Evolutionary conservation across 1,139 yeast species (phyloP).

Genomic region (Geotrichum reessii): DNA sequence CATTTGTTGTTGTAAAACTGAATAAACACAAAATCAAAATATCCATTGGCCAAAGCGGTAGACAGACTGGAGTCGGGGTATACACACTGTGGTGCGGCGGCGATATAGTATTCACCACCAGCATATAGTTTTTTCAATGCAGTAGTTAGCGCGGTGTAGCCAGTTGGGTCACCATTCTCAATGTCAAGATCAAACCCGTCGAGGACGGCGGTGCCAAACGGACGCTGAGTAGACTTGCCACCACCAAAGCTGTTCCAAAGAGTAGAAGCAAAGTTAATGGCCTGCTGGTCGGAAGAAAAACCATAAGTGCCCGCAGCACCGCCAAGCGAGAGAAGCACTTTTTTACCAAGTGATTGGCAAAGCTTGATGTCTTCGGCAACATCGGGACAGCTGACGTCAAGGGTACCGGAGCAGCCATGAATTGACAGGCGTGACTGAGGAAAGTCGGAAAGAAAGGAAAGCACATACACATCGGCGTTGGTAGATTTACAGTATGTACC

Average conservation of each 20-base stretch:
- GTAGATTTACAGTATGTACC: constrained; percentile 62
- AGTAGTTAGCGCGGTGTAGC: constrained; percentile 48
- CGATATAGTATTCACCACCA: constrained; percentile 52
- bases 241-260: constrained; percentile 84
- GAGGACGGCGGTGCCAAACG: constrained; percentile 60
- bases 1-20: constrained; percentile 94
- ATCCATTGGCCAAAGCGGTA: constrained; percentile 51
- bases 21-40: constrained; percentile 77
- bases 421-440: constrained; percentile 53
- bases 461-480: constrained; percentile 64
- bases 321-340: constrained; percentile 69
- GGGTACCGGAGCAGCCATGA: constrained; percentile 57
- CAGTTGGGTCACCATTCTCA: constrained; percentile 49
- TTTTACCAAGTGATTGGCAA: constrained; percentile 70
- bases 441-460: constrained; percentile 64
- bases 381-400: constrained; percentile 50
- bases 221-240: constrained; percentile 57
- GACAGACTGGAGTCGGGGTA: constrained; percentile 84
- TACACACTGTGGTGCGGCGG: constrained; percentile 94
- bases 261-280: constrained; percentile 60
- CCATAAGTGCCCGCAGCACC: constrained; percentile 80
- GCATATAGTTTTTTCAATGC: constrained; percentile 52
- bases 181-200: constrained; percentile 73
- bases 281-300: constrained; percentile 55
- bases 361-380: constrained; percentile 65